Percentiles rank a stretch among this genome's conserved stretches.
Evolutionary conservation across 352 stramenopile species (phyloP).

Genomic region (Pythium utonaiense): DNA sequence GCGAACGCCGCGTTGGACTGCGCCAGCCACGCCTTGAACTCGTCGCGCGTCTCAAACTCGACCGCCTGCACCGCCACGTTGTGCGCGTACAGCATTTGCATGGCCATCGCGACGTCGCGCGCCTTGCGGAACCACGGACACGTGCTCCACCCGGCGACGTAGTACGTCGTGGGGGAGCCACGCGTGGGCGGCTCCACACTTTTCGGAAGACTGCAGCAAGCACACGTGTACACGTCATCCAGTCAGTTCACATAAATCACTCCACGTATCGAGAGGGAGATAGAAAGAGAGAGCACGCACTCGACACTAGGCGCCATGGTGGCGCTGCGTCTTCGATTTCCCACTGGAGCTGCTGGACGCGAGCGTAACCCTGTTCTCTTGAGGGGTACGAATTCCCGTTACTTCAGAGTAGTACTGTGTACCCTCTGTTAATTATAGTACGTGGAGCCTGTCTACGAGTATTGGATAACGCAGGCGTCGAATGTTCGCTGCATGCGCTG

Average conservation of each 20-base stretch:
- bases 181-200: slow-evolving; percentile 27
- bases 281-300: slow-evolving; percentile 29
- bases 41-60: slow-evolving; percentile 55
- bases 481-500: background rate
- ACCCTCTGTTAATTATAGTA: background rate
- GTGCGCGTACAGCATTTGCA: slow-evolving; percentile 65
- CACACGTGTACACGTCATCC: background rate
- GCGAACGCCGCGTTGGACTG: slow-evolving; percentile 35
- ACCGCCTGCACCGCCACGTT: slow-evolving; percentile 36
- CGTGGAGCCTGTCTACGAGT: background rate
- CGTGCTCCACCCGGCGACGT: slow-evolving; percentile 69
- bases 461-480: background rate
- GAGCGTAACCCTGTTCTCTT: too few relatives aligned
- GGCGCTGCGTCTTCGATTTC: background rate
- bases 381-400: too few relatives aligned
- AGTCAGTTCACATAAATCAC: background rate
- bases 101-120: slow-evolving; percentile 51
- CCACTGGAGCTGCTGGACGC: background rate
- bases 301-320: slow-evolving; percentile 47
- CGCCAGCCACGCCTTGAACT: slow-evolving; percentile 54
- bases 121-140: slow-evolving; percentile 60
- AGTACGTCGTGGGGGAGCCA: slow-evolving; percentile 38
- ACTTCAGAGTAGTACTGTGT: too few relatives aligned
- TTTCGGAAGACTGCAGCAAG: slow-evolving; percentile 33
- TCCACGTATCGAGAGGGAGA: background rate